These are phyloP conservation scores for Magnusiomyces fungicola DNA, from an alignment of 1,139 yeast genomes.

Conservation along the genomic window DNA sequence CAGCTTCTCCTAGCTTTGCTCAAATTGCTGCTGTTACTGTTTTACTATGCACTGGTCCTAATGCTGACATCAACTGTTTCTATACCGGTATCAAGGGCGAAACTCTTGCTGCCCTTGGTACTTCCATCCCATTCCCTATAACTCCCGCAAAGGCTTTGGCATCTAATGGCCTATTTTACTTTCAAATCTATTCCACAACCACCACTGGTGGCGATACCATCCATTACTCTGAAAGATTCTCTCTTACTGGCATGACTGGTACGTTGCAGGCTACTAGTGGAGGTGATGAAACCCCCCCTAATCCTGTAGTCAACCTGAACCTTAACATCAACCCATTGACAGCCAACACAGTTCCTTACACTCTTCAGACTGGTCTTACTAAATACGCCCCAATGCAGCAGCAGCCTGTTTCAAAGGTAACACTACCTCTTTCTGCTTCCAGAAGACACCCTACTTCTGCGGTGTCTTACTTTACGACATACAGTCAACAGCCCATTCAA, in stretches of 20 bases:
- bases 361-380: constrained; percentile 64
- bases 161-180: constrained; percentile 57
- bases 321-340: constrained; percentile 23
- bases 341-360: constrained; percentile 52
- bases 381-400: constrained; percentile 87
- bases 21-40: constrained; percentile 45
- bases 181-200: constrained; percentile 51
- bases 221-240: constrained; percentile 65
- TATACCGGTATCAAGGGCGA: constrained; percentile 31
- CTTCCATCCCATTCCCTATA: constrained; percentile 19
- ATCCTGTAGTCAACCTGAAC: constrained; percentile 24
- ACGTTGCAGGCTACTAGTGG: constrained; percentile 36
- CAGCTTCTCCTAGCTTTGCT: constrained; percentile 40
- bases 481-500: constrained; percentile 29
- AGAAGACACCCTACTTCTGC: constrained; percentile 48
- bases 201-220: constrained; percentile 46
- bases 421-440: constrained; percentile 29
- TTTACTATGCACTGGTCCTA: constrained; percentile 62
- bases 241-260: constrained; percentile 66
- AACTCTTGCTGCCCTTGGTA: constrained; percentile 25
- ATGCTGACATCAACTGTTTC: constrained; percentile 41
- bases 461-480: constrained; percentile 49
- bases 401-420: constrained; percentile 68
- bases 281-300: constrained; percentile 40
- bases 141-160: constrained; percentile 36